Evolutionary conservation across 768 basidiomycete genomes (phyloP).

Genomic region (Hirschioporus abietinus): DNA sequence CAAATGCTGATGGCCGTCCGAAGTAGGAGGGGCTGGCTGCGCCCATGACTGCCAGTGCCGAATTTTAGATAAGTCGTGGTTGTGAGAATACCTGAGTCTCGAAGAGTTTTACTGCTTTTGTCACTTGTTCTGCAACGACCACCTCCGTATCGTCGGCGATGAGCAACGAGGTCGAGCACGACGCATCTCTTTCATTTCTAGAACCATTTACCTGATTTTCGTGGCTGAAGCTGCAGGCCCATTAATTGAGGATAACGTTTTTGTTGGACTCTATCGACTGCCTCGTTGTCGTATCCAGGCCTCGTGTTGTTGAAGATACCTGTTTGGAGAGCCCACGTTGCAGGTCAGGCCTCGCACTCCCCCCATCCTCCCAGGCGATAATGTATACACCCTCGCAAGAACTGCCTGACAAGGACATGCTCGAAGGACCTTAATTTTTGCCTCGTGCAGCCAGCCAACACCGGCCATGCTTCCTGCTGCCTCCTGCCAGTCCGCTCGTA

Average conservation of each 20-base stretch:
- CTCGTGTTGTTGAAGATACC: conserved; percentile 6
- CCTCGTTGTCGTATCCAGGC: conserved; percentile 4
- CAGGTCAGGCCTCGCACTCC: conserved; percentile 4
- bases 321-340: conserved; percentile 4
- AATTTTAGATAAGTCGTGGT: background rate
- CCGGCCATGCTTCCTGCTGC: conserved; percentile 2
- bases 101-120: background rate
- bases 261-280: conserved; percentile 1
- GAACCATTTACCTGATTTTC: background rate
- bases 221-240: background rate
- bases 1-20: background rate
- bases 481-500: conserved; percentile 3
- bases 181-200: background rate
- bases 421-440: conserved; percentile 5
- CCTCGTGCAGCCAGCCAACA: conserved; percentile 1
- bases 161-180: background rate
- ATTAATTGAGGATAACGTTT: conserved; percentile 1
- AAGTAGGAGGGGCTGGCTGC: background rate
- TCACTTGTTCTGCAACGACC: background rate
- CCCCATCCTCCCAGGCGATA: conserved; percentile 5
- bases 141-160: background rate
- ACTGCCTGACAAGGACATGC: conserved; percentile 3
- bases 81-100: background rate
- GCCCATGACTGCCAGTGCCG: background rate
- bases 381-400: conserved; percentile 5